Evolutionary conservation across 495 filamentous ascomycete genomes (phyloP), one percentile per base, ranked within the genome.

Genomic region (Extremus antarcticus): DNA sequence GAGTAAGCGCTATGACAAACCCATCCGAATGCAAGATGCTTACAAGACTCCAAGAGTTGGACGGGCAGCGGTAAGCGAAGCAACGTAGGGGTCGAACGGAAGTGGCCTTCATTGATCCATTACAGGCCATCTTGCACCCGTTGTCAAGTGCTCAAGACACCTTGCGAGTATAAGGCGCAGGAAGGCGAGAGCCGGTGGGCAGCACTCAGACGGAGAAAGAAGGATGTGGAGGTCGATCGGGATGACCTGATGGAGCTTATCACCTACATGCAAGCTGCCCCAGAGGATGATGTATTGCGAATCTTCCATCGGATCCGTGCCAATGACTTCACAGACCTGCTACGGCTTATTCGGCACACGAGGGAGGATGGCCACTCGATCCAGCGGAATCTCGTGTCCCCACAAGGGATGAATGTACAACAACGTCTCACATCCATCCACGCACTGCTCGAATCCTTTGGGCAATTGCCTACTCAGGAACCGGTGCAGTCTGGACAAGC

Each of bases 151-250:
- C 45, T 54, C 7, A 48, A 43, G 17, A 61, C 59, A 1, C 49
- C 54, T 1, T 61, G 59, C 23, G 15, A n/a, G 21, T 61, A 57
- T 45, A 54, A 61, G 25, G 59, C 59, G 19, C 54, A 61, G 19
- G 59, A 61, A 54, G 59, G 59, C 32, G 59, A 61, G 40, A 61
- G 59, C 40, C 54, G 59, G 2, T 58, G 55, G 59, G 54, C 54
- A 2, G 59, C 59, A 3, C 38, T 57, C 3, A 45, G 50, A 2
- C 54, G 59, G 17, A 25, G 55, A 10, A 61, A 54, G 23, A 43
- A 57, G 11, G 53, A 51, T 29, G 43, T 61, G 1, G 55, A 61
- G 21, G 47, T 50, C 17, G 55, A 58, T 13, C 43, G 50, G 3
- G 32, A 51, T 22, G 54, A 61, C 22, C 4, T 54, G 3, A 50